A percentile compares a stretch with the other conserved stretches of the same genome.
These are phyloP conservation scores for Neofusicoccum sp. DNA, from an alignment of 2,329 filamentous ascomycete species.

Conservation along the genomic window DNA sequence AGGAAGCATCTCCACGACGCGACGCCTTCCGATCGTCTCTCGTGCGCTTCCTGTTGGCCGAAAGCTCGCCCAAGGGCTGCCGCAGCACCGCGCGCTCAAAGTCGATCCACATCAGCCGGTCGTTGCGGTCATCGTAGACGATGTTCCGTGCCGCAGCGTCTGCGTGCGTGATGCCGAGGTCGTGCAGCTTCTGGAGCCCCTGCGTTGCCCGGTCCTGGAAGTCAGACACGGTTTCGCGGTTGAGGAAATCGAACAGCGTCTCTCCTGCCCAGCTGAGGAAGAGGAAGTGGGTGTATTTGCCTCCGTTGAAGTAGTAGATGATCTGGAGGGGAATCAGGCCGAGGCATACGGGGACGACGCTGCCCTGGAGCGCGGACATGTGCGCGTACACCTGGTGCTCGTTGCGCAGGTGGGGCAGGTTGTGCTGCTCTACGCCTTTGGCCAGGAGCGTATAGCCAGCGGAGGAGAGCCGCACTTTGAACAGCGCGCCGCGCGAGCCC, in stretches of 20 bases:
- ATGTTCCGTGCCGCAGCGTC: conserved; percentile 25
- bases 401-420: conserved; percentile 21
- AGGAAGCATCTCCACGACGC: too few species aligned
- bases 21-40: too few species aligned
- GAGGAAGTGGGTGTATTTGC: conserved; percentile 24
- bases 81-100: conserved; percentile 25
- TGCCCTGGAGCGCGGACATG: conserved; percentile 25
- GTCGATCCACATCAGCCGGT: conserved; percentile 24
- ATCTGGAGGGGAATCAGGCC: conserved; percentile 25
- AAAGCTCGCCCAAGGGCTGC: neutral
- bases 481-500: conserved; percentile 41
- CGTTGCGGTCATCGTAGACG: conserved; percentile 21
- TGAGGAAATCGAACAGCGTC: conserved; percentile 8
- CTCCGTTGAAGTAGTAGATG: conserved; percentile 25
- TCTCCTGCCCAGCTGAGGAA: conserved; percentile 27
- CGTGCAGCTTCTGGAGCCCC: neutral
- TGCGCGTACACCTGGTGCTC: conserved; percentile 25
- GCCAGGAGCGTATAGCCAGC: conserved; percentile 46
- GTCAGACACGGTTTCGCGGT: neutral
- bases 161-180: conserved; percentile 21
- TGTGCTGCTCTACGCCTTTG: conserved; percentile 38
- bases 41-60: neutral
- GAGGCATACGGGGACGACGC: conserved; percentile 26
- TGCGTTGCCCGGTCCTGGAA: neutral
- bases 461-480: conserved; percentile 41